phyloP scores from a whole-genome alignment of 495 filamentous ascomycete species.

The Jackrogersella minutella region DNA sequence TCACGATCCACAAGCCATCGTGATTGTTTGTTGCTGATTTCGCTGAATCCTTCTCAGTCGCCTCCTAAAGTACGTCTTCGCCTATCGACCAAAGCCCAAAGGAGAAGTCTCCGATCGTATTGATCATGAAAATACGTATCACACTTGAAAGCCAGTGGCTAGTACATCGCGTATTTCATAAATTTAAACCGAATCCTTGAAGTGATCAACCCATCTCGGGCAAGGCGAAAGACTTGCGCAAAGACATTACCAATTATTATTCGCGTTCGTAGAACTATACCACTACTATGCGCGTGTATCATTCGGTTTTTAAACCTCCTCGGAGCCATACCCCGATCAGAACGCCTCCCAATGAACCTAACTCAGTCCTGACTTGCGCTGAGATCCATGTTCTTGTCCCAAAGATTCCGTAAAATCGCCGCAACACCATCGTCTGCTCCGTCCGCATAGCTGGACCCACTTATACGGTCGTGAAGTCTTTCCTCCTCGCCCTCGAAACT shows the following conservation, averaged over 20 bases:
- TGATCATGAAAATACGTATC: no score
- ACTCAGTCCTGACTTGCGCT: slow-evolving; percentile 59
- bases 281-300: slow-evolving; percentile 11
- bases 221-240: not conserved
- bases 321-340: slow-evolving; percentile 14
- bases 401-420: slow-evolving; percentile 59
- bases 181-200: not conserved
- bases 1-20: no score
- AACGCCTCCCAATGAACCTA: slow-evolving; percentile 29
- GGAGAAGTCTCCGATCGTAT: no score
- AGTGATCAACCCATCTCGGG: not conserved
- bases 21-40: no score
- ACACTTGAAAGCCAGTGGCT: no score
- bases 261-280: slow-evolving; percentile 12
- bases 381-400: slow-evolving; percentile 63
- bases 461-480: slow-evolving; percentile 48
- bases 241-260: slow-evolving; percentile 37
- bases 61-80: no score
- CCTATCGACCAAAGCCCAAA: no score
- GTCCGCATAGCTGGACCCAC: slow-evolving; percentile 53
- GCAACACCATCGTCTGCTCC: slow-evolving; percentile 55
- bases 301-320: slow-evolving; percentile 10
- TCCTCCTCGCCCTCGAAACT: slow-evolving; percentile 52
- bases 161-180: no score
- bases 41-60: no score